Conservation (phyloP, 2,329 filamentous ascomycete species). For the Hawksworthiomyces lignivorus region DNA sequence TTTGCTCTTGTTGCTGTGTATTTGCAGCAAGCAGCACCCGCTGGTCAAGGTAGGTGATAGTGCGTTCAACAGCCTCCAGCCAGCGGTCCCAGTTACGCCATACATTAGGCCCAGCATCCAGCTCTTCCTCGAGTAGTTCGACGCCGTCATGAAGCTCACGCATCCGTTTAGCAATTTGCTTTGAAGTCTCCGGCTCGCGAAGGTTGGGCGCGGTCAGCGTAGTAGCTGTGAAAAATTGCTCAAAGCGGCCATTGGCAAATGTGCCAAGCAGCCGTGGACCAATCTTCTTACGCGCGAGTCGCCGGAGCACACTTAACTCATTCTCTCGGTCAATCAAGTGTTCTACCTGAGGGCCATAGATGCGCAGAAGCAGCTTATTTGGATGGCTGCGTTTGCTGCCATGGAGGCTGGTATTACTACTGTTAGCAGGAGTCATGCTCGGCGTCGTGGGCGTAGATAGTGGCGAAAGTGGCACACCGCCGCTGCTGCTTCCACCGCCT, state of each 20-base stretch:
- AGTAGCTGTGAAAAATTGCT: conserved; percentile 83
- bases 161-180: conserved; percentile 95
- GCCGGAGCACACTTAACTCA: conserved; percentile 77
- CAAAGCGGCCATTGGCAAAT: conserved; percentile 90
- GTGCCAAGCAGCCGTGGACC: conserved; percentile 85
- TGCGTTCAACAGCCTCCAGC: conserved; percentile 59
- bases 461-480: background rate
- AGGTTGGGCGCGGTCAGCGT: conserved; percentile 72
- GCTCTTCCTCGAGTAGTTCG: conserved; percentile 72
- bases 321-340: conserved; percentile 91
- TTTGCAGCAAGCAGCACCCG: conserved; percentile 41
- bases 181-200: conserved; percentile 73
- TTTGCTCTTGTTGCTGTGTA: conserved; percentile 20
- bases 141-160: conserved; percentile 91
- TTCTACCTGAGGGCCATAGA: conserved; percentile 92
- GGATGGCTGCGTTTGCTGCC: conserved; percentile 24
- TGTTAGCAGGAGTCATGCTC: background rate
- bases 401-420: conserved; percentile 19
- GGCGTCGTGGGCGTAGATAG: background rate
- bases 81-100: conserved; percentile 95
- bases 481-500: conserved; percentile 10
- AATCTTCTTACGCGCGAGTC: conserved; percentile 85
- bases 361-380: conserved; percentile 72
- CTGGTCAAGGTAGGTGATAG: conserved; percentile 48
- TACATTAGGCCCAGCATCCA: conserved; percentile 69